Conservation (phyloP, 257 asterid species). For the Nicotiana knightiana region DNA sequence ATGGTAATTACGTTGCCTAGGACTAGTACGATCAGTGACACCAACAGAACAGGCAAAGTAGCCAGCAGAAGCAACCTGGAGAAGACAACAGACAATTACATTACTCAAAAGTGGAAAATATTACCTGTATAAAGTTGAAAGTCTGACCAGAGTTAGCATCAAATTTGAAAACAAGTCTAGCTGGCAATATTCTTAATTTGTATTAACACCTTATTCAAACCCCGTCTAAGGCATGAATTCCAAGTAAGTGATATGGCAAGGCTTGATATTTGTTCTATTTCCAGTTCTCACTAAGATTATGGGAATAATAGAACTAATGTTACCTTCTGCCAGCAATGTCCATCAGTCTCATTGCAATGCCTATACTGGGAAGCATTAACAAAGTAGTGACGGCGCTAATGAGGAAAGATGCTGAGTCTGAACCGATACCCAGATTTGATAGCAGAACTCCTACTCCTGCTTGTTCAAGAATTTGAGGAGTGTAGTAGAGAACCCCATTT, state of each 20-base stretch:
- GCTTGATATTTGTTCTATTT: not conserved
- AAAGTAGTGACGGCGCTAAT: constrained; percentile 77
- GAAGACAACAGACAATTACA: not conserved
- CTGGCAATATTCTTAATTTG: not conserved
- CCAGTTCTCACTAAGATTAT: not conserved
- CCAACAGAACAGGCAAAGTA: constrained; percentile 65
- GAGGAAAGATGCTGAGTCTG: constrained; percentile 84
- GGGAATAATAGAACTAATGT: not conserved
- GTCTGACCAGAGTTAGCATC: not conserved
- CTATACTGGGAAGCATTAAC: constrained; percentile 93
- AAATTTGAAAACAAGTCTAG: not conserved
- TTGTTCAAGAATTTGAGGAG: constrained; percentile 97
- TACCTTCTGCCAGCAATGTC: constrained; percentile 97
- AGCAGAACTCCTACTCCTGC: constrained; percentile 93
- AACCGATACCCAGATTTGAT: constrained; percentile 60
- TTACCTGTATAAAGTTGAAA: not conserved
- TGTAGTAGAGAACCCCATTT: constrained; percentile 89
- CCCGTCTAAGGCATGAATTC: not conserved
- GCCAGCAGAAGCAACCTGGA: constrained; percentile 54
- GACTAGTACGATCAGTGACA: constrained; percentile 55
- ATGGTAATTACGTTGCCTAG: constrained; percentile 55
- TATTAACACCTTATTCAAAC: not conserved
- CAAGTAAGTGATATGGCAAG: not conserved
- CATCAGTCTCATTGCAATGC: constrained; percentile 94
- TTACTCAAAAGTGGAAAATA: not conserved